phyloP scores from a whole-genome alignment of 169 alveolate species.

The Plasmodium berghei region DNA sequence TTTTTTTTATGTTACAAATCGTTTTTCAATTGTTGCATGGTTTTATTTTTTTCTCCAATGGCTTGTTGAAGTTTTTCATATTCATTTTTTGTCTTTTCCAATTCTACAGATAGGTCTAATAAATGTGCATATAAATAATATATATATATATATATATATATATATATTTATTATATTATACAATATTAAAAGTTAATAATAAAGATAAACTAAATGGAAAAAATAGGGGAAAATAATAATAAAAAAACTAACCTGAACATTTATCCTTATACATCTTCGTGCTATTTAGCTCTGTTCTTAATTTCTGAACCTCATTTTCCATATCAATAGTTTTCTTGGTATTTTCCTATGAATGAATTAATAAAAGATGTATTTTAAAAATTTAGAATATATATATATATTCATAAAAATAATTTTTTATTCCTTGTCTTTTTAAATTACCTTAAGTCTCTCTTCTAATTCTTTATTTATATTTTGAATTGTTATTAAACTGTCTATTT shows the following conservation, averaged over 20 bases:
- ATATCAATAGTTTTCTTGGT: slow-evolving; percentile 71
- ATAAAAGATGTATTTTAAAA: neutral
- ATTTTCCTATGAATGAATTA: slow-evolving; percentile 14
- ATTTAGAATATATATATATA: slow-evolving; percentile 6
- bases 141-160: neutral
- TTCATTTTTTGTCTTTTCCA: slow-evolving; percentile 48
- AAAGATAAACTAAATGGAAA: neutral
- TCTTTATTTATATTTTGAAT: slow-evolving; percentile 70
- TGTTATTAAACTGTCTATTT: slow-evolving; percentile 52
- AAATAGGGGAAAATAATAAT: neutral
- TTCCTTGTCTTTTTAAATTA: slow-evolving; percentile 4
- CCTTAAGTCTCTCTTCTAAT: slow-evolving; percentile 73
- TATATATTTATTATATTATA: neutral
- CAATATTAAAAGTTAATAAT: neutral
- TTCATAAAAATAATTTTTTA: neutral
- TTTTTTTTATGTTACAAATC: slow-evolving; percentile 40
- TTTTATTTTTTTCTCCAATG: slow-evolving; percentile 65
- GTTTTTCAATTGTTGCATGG: slow-evolving; percentile 44
- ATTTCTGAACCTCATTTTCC: slow-evolving; percentile 65
- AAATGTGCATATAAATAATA: too few species aligned
- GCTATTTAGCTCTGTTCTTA: slow-evolving; percentile 40
- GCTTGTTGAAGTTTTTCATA: slow-evolving; percentile 46
- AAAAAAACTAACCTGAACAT: slow-evolving; percentile 45
- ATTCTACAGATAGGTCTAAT: slow-evolving; percentile 37
- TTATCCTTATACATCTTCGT: slow-evolving; percentile 55